Conservation (phyloP, 2,329 filamentous ascomycete species). For the Colletotrichum navitas region DNA sequence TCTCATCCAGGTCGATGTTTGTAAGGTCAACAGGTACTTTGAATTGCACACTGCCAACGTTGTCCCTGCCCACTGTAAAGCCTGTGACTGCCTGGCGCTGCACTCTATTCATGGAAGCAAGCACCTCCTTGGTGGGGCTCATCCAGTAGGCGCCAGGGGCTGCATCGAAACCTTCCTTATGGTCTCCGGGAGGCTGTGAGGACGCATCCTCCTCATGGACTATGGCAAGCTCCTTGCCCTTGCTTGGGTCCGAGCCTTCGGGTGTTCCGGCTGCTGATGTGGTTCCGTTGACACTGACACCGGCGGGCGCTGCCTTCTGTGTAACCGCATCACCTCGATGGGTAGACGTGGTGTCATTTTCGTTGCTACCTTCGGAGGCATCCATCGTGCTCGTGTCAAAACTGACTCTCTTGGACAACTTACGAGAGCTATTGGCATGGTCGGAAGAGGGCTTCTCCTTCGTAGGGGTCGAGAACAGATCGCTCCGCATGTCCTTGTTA, state of each 20-base stretch:
- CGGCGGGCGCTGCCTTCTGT: slow-evolving; percentile 17
- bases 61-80: slow-evolving; percentile 85
- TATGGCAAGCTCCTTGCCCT: slow-evolving; percentile 81
- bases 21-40: slow-evolving; percentile 86
- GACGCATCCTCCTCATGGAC: slow-evolving; percentile 77
- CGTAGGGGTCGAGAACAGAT: slow-evolving; percentile 73
- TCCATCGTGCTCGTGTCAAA: slow-evolving; percentile 79
- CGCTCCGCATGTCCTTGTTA: slow-evolving; percentile 85
- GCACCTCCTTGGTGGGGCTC: slow-evolving; percentile 78
- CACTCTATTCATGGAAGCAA: slow-evolving; percentile 83
- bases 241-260: slow-evolving; percentile 76
- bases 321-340: slow-evolving; percentile 7
- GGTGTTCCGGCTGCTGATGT: slow-evolving; percentile 54
- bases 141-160: slow-evolving; percentile 88
- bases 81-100: slow-evolving; percentile 80
- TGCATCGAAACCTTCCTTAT: slow-evolving; percentile 52
- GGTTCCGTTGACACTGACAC: slow-evolving; percentile 34
- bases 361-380: slow-evolving; percentile 27
- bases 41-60: slow-evolving; percentile 86
- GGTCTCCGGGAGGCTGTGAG: slow-evolving; percentile 47
- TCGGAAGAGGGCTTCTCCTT: slow-evolving; percentile 63
- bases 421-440: slow-evolving; percentile 59
- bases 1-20: slow-evolving; percentile 81
- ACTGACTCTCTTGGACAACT: slow-evolving; percentile 88
- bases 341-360: slow-evolving; percentile 20